Percentiles rank a stretch among this genome's conserved stretches.
phyloP scores from a whole-genome alignment of 2,329 filamentous ascomycete species.

The Apiospora aurea region DNA sequence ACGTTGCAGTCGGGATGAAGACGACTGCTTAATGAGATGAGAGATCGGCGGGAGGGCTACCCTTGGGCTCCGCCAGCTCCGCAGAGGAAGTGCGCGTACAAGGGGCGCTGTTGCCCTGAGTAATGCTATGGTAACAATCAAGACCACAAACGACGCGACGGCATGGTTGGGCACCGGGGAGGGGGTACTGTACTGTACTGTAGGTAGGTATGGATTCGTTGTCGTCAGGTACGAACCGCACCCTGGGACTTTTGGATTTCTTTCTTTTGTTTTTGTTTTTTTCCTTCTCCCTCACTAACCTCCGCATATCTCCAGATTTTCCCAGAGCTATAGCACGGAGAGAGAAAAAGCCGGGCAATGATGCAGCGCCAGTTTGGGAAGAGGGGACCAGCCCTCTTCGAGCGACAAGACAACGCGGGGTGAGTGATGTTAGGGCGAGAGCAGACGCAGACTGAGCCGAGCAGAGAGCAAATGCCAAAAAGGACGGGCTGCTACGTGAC shows the following conservation, averaged over 20 bases:
- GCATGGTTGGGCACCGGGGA: background rate
- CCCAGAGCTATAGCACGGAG: background rate
- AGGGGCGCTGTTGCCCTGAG: background rate
- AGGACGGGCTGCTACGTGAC: background rate
- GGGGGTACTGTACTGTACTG: too few species aligned
- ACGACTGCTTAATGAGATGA: constrained; percentile 2
- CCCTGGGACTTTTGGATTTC: background rate
- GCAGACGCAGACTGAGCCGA: too few species aligned
- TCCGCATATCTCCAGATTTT: background rate
- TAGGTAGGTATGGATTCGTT: background rate
- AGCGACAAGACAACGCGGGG: background rate
- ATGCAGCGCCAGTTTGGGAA: background rate
- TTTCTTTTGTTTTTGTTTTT: background rate
- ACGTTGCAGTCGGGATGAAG: constrained; percentile 5
- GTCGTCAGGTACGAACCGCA: background rate
- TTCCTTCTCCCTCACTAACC: background rate
- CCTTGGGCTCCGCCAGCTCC: constrained; percentile 8
- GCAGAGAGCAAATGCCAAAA: too few species aligned
- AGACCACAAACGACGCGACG: background rate
- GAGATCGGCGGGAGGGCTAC: constrained; percentile 8
- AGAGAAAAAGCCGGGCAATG: background rate
- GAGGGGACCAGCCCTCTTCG: background rate
- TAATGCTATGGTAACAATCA: constrained; percentile 7
- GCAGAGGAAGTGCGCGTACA: constrained; percentile 11
- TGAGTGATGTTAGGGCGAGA: background rate